Evolutionary conservation across 495 filamentous ascomycete species (phyloP), one percentile per base, ranked within the genome.

Genomic region (Lophiotrema nucula): DNA sequence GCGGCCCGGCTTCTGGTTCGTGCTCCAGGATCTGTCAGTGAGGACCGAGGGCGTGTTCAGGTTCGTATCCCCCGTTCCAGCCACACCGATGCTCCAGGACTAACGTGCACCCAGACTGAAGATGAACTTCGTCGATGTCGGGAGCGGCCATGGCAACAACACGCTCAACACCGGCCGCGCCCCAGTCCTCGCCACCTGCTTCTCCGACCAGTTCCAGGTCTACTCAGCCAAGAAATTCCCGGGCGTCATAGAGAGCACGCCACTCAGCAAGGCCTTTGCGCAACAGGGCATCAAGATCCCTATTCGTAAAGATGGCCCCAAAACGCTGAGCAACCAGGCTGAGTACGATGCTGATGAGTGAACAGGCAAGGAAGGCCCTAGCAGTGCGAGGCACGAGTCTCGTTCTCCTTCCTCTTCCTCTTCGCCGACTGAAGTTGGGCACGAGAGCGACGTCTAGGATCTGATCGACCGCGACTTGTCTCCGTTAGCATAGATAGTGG

Each of bases 151-250:
- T 16, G 74, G 75, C 12, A 41, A 52, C 25, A 63, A 67, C 28
- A 37, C 12, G 5, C 78, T 96, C 58, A 97, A 93, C 70, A 86
- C 83, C 23, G 87, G 86, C 41, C 84, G 81, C 35, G 90, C 90
- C 0, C 90, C 88, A 0, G 86, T 97, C 23, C 81, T 98, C 1
- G 93, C 93, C 1, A 87, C 85, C 2, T 88, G 86, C 62, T 98
- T 93, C 70, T 90, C 86, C 31, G 88, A 96, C 13, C 79, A 83
- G 16, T 97, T 98, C 79, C 89, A 93, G 58, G 93, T 98, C 41
- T 97, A 85, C 71, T 91, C 86, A 4, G 93, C 93, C 28, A 98
- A 98, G 80, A 96, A 96, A 62, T 98, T 98, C 78, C 92, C 93
- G 0, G 93, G 93, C 55, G 93, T 98, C 0, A 95, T 95, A 60